Conservation (phyloP, 495 filamentous ascomycete genomes). For the Hypoxylon intermedium region DNA sequence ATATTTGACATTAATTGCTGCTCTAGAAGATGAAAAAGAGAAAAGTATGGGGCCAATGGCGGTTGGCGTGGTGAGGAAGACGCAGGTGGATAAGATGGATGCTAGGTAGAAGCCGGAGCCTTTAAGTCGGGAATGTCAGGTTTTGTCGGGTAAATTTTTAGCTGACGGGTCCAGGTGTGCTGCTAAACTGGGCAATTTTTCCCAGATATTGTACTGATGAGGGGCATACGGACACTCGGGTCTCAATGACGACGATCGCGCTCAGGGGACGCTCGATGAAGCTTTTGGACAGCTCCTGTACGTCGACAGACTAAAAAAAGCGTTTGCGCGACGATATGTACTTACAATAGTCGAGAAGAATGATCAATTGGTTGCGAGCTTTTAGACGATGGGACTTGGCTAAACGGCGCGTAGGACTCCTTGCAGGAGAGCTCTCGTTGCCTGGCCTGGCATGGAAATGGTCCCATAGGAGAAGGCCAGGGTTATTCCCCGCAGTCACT, state of each 20-base stretch:
- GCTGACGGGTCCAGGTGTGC: conserved; percentile 11
- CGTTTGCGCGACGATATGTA: conserved; percentile 14
- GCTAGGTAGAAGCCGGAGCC: conserved; percentile 27
- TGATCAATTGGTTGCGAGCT: conserved; percentile 26
- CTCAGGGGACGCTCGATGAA: not conserved
- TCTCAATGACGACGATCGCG: conserved; percentile 2
- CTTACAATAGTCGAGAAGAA: conserved; percentile 6
- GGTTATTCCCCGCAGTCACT: conserved; percentile 26
- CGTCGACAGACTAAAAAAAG: not conserved
- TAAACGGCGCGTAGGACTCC: conserved; percentile 31
- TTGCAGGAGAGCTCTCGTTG: conserved; percentile 14
- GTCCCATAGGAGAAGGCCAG: conserved; percentile 3
- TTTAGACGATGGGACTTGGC: conserved; percentile 20
- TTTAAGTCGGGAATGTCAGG: conserved; percentile 21
- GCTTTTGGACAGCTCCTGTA: not conserved
- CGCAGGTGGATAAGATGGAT: conserved; percentile 15
- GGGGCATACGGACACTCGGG: conserved; percentile 18
- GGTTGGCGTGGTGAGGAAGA: conserved; percentile 37
- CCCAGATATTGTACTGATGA: conserved; percentile 18
- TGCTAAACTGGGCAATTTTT: conserved; percentile 19
- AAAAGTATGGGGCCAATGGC: conserved; percentile 20
- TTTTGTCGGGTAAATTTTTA: conserved; percentile 37
- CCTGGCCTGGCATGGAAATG: conserved; percentile 8
- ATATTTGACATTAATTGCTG: conserved; percentile 28
- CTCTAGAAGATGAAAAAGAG: conserved; percentile 17